Conservation (phyloP, 116 monocot species). For the Posidonia oceanica region DNA sequence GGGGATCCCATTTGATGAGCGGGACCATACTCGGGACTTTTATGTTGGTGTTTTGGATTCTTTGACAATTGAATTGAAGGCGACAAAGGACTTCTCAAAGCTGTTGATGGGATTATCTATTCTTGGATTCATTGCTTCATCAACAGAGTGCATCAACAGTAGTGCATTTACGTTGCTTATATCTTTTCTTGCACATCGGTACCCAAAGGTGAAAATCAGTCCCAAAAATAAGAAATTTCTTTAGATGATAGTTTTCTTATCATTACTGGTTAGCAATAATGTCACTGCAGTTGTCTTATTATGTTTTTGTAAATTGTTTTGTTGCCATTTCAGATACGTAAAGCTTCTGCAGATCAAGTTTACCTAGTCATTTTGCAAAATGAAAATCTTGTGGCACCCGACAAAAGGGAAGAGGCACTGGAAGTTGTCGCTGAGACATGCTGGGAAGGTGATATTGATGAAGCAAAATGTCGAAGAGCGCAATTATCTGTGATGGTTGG, state of each 20-base stretch:
- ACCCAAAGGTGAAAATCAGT: constrained; percentile 59
- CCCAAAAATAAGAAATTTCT: not conserved
- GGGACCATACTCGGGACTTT: constrained; percentile 39
- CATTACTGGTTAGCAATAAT: too few species aligned
- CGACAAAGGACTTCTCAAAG: constrained; percentile 82
- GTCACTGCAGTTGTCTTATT: not conserved
- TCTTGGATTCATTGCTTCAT: constrained; percentile 79
- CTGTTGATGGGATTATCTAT: constrained; percentile 70
- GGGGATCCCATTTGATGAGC: constrained; percentile 3
- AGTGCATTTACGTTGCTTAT: constrained; percentile 59
- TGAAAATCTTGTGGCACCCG: constrained; percentile 26
- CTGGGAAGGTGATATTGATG: constrained; percentile 77
- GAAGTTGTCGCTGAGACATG: constrained; percentile 66
- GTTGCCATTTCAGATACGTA: constrained; percentile 42
- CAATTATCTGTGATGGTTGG: constrained; percentile 35
- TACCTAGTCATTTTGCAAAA: constrained; percentile 78
- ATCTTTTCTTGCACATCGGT: constrained; percentile 63
- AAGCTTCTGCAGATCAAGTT: constrained; percentile 80
- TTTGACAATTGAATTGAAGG: constrained; percentile 64
- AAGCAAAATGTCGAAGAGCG: constrained; percentile 29
- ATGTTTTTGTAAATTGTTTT: not conserved
- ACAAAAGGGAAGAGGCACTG: constrained; percentile 36
- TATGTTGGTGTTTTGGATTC: constrained; percentile 41
- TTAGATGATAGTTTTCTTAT: too few species aligned
- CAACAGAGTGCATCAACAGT: constrained; percentile 25